These are phyloP conservation scores for Henckelia pumila DNA, from an alignment of 257 asterid genomes.

Conservation along the genomic window DNA sequence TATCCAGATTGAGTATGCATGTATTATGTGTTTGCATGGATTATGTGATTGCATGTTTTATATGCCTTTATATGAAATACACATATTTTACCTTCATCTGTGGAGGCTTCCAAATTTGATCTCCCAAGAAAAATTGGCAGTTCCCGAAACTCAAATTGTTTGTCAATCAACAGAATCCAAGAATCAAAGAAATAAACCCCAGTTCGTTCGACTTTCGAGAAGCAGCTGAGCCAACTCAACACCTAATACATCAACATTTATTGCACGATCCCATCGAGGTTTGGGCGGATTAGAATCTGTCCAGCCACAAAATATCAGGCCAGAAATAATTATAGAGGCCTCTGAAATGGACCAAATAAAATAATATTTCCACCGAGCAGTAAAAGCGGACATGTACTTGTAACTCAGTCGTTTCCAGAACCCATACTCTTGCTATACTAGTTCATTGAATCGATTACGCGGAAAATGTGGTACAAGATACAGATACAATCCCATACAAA, in stretches of 20 bases:
- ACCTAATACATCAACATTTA: conserved; percentile 84
- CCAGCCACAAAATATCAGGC: conserved; percentile 98
- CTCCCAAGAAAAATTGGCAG: no score
- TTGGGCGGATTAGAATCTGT: conserved; percentile 74
- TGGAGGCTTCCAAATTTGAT: no score
- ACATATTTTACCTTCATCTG: no score
- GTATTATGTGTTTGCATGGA: no score
- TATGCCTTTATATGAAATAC: no score
- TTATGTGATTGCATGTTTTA: no score
- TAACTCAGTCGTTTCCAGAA: conserved; percentile 73
- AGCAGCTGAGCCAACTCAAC: conserved; percentile 96
- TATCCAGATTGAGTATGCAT: no score
- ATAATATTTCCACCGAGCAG: conserved; percentile 97
- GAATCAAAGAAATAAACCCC: no score
- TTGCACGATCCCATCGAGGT: conserved; percentile 89
- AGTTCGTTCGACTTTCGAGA: no score
- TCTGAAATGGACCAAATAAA: conserved; percentile 98
- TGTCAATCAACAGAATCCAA: no score
- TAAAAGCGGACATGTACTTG: conserved; percentile 89
- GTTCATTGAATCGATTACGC: conserved; percentile 72
- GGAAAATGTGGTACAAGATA: conserved; percentile 84
- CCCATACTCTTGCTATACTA: conserved; percentile 78
- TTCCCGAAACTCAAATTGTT: no score
- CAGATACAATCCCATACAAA: conserved; percentile 90
- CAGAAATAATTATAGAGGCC: conserved; percentile 85